phyloP scores from a whole-genome alignment of 768 basidiomycete species.

The Lepiota subincarnata region DNA sequence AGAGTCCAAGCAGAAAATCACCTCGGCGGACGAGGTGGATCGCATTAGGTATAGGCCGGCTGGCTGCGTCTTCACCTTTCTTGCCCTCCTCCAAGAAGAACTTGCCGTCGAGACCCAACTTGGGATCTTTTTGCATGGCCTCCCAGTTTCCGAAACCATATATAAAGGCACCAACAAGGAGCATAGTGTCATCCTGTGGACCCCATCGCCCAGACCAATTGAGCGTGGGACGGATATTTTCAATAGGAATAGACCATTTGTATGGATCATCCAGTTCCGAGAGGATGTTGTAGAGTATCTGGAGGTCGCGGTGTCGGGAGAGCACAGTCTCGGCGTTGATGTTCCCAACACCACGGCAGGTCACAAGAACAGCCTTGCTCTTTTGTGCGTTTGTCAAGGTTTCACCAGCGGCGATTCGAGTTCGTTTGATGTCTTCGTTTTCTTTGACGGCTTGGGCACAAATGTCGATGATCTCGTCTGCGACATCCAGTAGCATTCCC shows the following conservation, averaged over 20 bases:
- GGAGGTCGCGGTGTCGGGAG: conserved; percentile 83
- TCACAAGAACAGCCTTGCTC: conserved; percentile 94
- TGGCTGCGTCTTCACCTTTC: conserved; percentile 82
- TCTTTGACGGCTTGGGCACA: conserved; percentile 82
- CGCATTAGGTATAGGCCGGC: conserved; percentile 90
- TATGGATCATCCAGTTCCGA: conserved; percentile 68
- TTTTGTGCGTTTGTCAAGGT: conserved; percentile 90
- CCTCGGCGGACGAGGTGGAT: conserved; percentile 97
- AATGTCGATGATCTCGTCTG: conserved; percentile 88
- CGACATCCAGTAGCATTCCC: conserved; percentile 83
- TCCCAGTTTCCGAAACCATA: conserved; percentile 99
- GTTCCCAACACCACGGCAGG: conserved; percentile 82
- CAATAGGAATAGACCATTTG: conserved; percentile 85
- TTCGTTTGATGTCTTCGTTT: conserved; percentile 76
- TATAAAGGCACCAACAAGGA: conserved; percentile 88
- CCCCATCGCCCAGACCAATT: conserved; percentile 98
- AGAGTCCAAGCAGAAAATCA: conserved; percentile 82
- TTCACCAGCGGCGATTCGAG: conserved; percentile 76
- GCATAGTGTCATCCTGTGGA: conserved; percentile 87
- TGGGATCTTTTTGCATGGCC: conserved; percentile 82
- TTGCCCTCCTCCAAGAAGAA: conserved; percentile 99
- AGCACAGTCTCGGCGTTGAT: conserved; percentile 98
- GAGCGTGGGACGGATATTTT: conserved; percentile 88
- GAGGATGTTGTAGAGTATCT: conserved; percentile 81
- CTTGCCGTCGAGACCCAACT: conserved; percentile 81